Evolutionary conservation across 495 filamentous ascomycete genomes (phyloP).

Genomic region (Bathelium albidoporum): DNA sequence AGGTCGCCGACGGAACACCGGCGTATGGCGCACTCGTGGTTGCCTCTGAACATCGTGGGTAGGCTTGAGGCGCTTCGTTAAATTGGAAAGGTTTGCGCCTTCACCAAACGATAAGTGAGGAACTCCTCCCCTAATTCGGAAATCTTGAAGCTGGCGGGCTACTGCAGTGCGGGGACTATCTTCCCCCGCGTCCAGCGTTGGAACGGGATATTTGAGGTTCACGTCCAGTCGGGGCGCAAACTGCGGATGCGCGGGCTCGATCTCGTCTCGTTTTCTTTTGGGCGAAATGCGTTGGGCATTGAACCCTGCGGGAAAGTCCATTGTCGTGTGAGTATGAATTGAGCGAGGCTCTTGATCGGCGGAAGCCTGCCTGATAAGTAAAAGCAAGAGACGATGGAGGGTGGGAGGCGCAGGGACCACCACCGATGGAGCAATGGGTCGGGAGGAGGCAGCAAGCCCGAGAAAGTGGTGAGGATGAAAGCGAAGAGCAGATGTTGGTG

Average conservation of each 20-base stretch:
- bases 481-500: background rate
- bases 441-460: background rate
- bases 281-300: background rate
- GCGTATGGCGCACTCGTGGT: background rate
- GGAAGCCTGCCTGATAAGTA: background rate
- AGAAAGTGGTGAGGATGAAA: background rate
- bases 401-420: background rate
- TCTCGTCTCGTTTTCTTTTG: background rate
- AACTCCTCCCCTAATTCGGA: background rate
- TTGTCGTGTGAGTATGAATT: background rate
- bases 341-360: background rate
- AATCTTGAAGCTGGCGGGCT: background rate
- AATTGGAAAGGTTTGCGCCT: background rate
- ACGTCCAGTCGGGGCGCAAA: background rate
- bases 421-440: background rate
- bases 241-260: background rate
- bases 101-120: background rate
- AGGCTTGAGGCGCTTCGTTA: background rate
- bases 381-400: background rate
- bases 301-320: background rate
- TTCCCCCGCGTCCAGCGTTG: background rate
- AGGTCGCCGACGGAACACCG: background rate
- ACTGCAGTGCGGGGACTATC: background rate
- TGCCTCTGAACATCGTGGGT: background rate
- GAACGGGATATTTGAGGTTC: background rate